Evolutionary conservation across 108 stramenopile genomes (phyloP).

Genomic region (Cylindrotheca fusiformis): DNA sequence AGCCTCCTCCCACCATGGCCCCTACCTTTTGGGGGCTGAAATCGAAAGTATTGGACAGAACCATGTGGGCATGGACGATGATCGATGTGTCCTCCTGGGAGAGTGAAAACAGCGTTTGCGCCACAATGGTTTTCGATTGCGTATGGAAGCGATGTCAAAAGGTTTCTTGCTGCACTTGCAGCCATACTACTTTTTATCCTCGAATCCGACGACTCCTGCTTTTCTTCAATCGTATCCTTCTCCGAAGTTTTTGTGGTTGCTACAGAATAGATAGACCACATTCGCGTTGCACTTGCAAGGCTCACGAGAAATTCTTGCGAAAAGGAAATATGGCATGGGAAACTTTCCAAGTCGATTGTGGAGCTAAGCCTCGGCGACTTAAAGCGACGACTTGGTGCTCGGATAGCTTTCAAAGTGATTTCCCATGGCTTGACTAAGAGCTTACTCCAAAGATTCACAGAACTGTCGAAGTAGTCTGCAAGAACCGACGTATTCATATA

Average conservation of each 20-base stretch:
- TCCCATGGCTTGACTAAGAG: conserved; percentile 75
- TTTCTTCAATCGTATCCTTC: background rate
- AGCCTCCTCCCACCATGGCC: conserved; percentile 69
- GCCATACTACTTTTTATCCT: conserved; percentile 44
- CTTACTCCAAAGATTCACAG: conserved; percentile 55
- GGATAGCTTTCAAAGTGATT: conserved; percentile 50
- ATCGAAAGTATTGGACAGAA: conserved; percentile 71
- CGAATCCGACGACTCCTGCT: conserved; percentile 7
- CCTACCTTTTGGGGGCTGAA: conserved; percentile 52
- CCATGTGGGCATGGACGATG: conserved; percentile 38
- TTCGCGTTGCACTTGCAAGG: conserved; percentile 66
- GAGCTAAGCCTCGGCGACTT: conserved; percentile 52
- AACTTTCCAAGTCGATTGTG: conserved; percentile 72
- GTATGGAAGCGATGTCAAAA: conserved; percentile 72
- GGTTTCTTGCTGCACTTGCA: conserved; percentile 63
- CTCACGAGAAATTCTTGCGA: conserved; percentile 83
- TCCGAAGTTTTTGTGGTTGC: conserved; percentile 14
- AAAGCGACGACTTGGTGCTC: conserved; percentile 49
- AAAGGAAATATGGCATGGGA: conserved; percentile 71
- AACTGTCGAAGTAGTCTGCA: conserved; percentile 81
- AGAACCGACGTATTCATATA: conserved; percentile 43
- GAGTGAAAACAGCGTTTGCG: conserved; percentile 43
- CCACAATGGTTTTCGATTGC: conserved; percentile 82
- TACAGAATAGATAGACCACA: conserved; percentile 73
- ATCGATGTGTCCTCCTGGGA: conserved; percentile 24